Base-by-base conservation (phyloP, 2,329 filamentous ascomycete genomes). In the Aspergillus arachidicola region DNA sequence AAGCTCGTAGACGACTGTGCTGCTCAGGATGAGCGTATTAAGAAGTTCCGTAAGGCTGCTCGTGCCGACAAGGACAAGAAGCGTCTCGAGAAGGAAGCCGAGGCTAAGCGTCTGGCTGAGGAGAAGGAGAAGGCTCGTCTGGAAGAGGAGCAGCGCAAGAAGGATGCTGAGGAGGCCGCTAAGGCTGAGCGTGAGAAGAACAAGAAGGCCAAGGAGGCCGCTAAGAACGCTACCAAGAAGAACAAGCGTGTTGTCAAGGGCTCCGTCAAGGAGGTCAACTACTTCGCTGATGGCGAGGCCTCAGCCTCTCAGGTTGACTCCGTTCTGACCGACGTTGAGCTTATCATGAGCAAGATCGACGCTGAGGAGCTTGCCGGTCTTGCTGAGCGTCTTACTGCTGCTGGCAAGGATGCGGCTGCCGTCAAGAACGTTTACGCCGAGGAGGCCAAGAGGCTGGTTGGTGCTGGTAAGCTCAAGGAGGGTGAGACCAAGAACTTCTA, bases 181-280 rank as follows among this genome's bases (percentile, higher is more conserved):
- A 98, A 98, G 86, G 86, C 85, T 6, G 89, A 93, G 62, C 91
- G 91, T 71, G 93, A 94, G 71, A 86, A 91, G 67, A 83, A 83
- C 74, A 99, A 98, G 88, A 99, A 99, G 87, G 90, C 91, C 65
- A 99, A 98, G 85, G 95, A 99, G 82, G 94, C 94, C 2, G 95
- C 95, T 63, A 99, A 99, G 89, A 97, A 93, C 76, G 95, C 95
- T 16, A 91, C 95, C 74, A 99, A 99, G 91, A 99, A 99, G 91
- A 99, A 99, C 88, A 97, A 97, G 88, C 93, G 95, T 85, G 91
- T 98, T 55, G 89, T 99, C 72, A 93, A 96, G 80, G 89, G 88
- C 66, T 93, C 92, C 69, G 91, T 94, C 81, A 99, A 99, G 86
- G 95, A 99, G 71, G 94, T 92, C 74, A 97, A 97, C 86, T 99